Conservation (phyloP, 495 filamentous ascomycete species). For the Penicillium atrosanguineum region DNA sequence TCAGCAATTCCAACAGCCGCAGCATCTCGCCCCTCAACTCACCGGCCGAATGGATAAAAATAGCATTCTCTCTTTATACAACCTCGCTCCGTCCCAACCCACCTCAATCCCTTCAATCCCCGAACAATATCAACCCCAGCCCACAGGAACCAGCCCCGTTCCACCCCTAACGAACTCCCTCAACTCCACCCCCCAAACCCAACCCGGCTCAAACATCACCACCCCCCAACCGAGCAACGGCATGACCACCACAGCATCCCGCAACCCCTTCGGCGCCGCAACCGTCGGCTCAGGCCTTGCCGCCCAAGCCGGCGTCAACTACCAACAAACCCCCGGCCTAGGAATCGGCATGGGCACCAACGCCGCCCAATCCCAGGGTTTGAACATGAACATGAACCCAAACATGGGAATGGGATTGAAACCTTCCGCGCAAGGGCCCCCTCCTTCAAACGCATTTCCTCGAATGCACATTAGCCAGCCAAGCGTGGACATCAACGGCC, state of each 20-base stretch:
- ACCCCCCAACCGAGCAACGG: conserved; percentile 35
- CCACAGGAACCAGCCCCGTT: conserved; percentile 18
- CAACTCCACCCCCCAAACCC: conserved; percentile 24
- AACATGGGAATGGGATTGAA: conserved; percentile 3
- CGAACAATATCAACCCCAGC: conserved; percentile 30
- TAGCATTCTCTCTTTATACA: conserved; percentile 85
- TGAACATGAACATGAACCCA: background rate
- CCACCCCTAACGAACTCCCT: conserved; percentile 22
- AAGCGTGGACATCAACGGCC: conserved; percentile 76
- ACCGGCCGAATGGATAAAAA: conserved; percentile 66
- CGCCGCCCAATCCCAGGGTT: conserved; percentile 8
- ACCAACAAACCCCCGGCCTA: conserved; percentile 14
- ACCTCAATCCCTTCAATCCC: conserved; percentile 32
- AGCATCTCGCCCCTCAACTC: conserved; percentile 41
- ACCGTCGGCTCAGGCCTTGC: conserved; percentile 21
- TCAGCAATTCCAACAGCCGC: conserved; percentile 29
- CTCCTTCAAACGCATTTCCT: conserved; percentile 16
- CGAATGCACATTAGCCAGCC: conserved; percentile 76
- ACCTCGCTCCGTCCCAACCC: conserved; percentile 65
- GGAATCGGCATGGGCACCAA: conserved; percentile 22
- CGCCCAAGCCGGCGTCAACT: conserved; percentile 23
- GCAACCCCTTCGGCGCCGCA: conserved; percentile 36
- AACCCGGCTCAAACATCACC: conserved; percentile 25
- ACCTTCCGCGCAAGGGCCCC: conserved; percentile 11
- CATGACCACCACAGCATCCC: conserved; percentile 24